Evolutionary conservation across 192 early-diverging fungal species (phyloP), one percentile per base, ranked within the genome.

Genomic region (Helicostylum pulchrum): DNA sequence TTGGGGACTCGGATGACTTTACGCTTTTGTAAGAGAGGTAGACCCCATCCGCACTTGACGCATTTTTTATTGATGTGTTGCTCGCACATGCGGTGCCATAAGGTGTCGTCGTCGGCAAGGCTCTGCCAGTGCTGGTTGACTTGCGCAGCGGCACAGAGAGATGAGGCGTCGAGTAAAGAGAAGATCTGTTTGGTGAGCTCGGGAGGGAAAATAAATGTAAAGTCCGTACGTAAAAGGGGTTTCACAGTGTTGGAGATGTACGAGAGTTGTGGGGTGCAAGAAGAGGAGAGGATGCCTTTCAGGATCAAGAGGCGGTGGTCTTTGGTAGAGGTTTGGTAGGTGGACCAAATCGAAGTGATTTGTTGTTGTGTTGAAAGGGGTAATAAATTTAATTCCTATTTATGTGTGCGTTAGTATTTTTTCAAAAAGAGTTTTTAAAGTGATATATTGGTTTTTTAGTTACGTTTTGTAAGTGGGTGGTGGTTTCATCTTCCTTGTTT

Each of bases 61-160:
- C 96, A 99, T 62, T 94, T 92, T 60, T 91, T 91, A 75, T 96
- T 93, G 62, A 97, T 99, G 67, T 99, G 96, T 77, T 97, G 95
- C 45, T 89, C 88, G 68, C 96, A 99, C 93, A 99, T 95, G 31
- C 92, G 80, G 66, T 96, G 91, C 96, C 96, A 99, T 30, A 99
- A 79, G 3, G 88, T 79, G 70, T 99, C 94, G 67, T 95, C 93
- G 67, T 99, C 92, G 2, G 94, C 92, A 12, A 94, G 65, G 3
- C 63, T 60, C n/a, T 80, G 83, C 96, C 96, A 99, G 5, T 72
- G 66, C 15, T 80, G 85, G 56, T 80, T 88, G 7, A 94, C 92
- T 67, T 96, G 93, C 4, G 94, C 89, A 42, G 92, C 92, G 59
- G 85, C 87, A 68, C 95, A 97, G 20, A 99, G 83, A 0, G 92